phyloP scores from a whole-genome alignment of 805 yeast genomes.

The Candida insectalens region DNA sequence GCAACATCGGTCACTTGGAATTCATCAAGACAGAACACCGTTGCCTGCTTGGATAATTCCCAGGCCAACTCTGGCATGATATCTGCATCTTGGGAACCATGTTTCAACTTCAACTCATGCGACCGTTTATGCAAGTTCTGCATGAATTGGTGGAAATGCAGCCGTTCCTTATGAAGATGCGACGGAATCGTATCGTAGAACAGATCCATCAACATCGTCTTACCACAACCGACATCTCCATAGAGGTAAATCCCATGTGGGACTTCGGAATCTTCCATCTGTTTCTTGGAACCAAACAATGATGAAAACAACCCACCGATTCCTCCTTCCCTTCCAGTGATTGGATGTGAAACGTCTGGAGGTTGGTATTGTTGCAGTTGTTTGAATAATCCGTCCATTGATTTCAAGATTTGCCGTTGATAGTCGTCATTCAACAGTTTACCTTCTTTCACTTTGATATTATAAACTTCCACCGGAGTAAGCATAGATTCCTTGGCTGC shows the following conservation, averaged over 20 bases:
- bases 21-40: conserved; percentile 89
- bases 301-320: conserved; percentile 7
- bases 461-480: conserved; percentile 23
- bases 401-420: conserved; percentile 65
- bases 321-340: conserved; percentile 4
- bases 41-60: conserved; percentile 67
- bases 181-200: conserved; percentile 78
- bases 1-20: conserved; percentile 98
- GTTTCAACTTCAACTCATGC: conserved; percentile 59
- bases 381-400: conserved; percentile 49
- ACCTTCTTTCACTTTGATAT: conserved; percentile 25
- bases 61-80: conserved; percentile 78
- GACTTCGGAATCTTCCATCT: conserved; percentile 15
- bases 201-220: conserved; percentile 96
- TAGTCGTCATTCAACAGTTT: conserved; percentile 62
- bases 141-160: conserved; percentile 97
- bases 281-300: conserved; percentile 14
- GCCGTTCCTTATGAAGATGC: conserved; percentile 66
- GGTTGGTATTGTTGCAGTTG: conserved; percentile 50
- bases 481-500: background rate
- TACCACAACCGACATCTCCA: conserved; percentile 98
- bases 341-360: conserved; percentile 45
- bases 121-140: conserved; percentile 83
- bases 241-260: conserved; percentile 86
- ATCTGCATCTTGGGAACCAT: conserved; percentile 66